Base-by-base conservation (phyloP, 2,329 filamentous ascomycete genomes). In the Exophiala mesophila region DNA sequence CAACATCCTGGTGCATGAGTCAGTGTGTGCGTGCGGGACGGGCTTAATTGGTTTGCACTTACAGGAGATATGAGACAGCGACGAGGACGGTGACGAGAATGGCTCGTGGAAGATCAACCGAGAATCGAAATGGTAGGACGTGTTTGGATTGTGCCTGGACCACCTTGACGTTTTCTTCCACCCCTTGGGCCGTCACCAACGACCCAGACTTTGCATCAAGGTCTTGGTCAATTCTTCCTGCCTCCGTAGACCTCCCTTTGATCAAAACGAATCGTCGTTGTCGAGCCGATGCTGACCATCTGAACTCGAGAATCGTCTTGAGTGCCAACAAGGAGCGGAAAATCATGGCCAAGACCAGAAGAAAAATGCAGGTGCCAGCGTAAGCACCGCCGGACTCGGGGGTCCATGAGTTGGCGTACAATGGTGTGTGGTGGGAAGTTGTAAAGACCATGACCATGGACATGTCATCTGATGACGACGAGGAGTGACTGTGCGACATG, bases 341-440 rank as follows among this genome's bases (percentile, higher is more conserved):
- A 43, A 83, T 58, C 47, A 82, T 71, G 47, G 81, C 82, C 38
- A 97, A 80, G 32, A 84, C 55, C 60, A 95, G 81, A 45, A 96
- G 76, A 67, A 96, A 96, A 63, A 96, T 85, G 70, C 90, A 94
- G 19, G 88, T 94, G 42, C 80, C 90, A 2, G 87, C 88, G 65
- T 96, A 97, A 46, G 75, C 69, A 55, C 83, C 87, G 4, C 74
- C 69, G 24, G 69, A 81, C 19, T 60, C 66, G 4, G 90, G 90
- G 2, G 84, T 83, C 88, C 89, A 97, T 39, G 71, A 62, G 16
- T 66, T 62, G 12, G 85, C 82, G 68, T 74, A 87, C 33, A 88
- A 72, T 3, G 82, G 71, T 1, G 82, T 85, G 41, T 61, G 64
- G 34, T 77, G 77, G 43, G 70, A 67, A 50, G 73, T 78, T 54